Evolutionary conservation across 1,139 yeast species (phyloP).

Genomic region (Blastobotrys aristatus): DNA sequence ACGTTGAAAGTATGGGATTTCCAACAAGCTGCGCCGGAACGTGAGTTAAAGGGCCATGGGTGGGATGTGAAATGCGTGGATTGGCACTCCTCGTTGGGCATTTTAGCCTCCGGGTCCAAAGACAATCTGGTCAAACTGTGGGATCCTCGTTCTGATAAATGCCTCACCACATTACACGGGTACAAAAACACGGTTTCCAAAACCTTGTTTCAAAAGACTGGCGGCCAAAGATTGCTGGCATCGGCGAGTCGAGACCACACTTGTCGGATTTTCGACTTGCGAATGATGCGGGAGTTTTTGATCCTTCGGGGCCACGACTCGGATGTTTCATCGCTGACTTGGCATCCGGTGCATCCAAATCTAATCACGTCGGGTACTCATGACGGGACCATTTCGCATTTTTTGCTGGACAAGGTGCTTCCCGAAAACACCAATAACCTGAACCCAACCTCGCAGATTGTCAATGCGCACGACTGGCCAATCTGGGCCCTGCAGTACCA

Average conservation of each 20-base stretch:
- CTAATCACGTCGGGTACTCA: slow-evolving; percentile 81
- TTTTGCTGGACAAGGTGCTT: slow-evolving; percentile 52
- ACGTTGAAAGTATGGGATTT: slow-evolving; percentile 90
- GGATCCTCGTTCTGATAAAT: slow-evolving; percentile 88
- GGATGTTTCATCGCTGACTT: slow-evolving; percentile 78
- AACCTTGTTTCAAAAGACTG: slow-evolving; percentile 67
- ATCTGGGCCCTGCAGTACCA: slow-evolving; percentile 87
- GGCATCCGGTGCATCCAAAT: slow-evolving; percentile 89
- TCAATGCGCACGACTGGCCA: slow-evolving; percentile 92
- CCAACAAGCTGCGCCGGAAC: slow-evolving; percentile 81
- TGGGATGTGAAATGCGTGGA: slow-evolving; percentile 98
- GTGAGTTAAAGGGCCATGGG: slow-evolving; percentile 82
- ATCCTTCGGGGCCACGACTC: slow-evolving; percentile 75
- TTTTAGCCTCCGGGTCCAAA: slow-evolving; percentile 65
- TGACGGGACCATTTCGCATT: slow-evolving; percentile 82
- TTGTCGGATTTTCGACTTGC: slow-evolving; percentile 77
- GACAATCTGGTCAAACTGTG: slow-evolving; percentile 89
- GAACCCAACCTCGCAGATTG: slow-evolving; percentile 46
- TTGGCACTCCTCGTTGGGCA: slow-evolving; percentile 90
- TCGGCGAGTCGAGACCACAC: slow-evolving; percentile 87
- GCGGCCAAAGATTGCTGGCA: slow-evolving; percentile 67
- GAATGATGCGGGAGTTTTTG: slow-evolving; percentile 74
- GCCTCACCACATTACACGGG: slow-evolving; percentile 79
- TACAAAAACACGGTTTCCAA: slow-evolving; percentile 90
- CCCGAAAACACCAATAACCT: slow-evolving; percentile 28